Evolutionary conservation across 1,284 basidiomycete species (phyloP).

Genomic region (Leccinum pachyderme): DNA sequence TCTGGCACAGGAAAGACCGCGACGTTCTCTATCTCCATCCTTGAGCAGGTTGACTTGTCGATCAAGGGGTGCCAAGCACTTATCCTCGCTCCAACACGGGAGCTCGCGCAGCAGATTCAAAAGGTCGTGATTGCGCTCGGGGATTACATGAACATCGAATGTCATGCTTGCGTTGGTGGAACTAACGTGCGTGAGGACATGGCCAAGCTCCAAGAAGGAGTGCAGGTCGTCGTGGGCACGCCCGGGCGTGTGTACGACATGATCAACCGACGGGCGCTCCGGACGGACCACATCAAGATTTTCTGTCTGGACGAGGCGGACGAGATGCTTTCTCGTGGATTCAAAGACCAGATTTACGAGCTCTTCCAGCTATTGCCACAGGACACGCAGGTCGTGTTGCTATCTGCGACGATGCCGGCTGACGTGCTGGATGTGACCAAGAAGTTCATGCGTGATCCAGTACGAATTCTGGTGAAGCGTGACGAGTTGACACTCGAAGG

Average conservation of each 20-base stretch:
- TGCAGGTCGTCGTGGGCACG: slow-evolving; percentile 96
- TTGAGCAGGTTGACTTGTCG: slow-evolving; percentile 92
- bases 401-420: slow-evolving; percentile 94
- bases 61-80: slow-evolving; percentile 95
- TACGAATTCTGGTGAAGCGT: slow-evolving; percentile 98
- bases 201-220: slow-evolving; percentile 95
- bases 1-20: slow-evolving; percentile 99
- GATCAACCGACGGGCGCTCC: slow-evolving; percentile 91
- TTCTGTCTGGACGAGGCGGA: slow-evolving; percentile 97
- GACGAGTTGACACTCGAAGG: slow-evolving; percentile 99
- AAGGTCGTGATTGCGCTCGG: slow-evolving; percentile 94
- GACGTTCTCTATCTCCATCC: slow-evolving; percentile 91
- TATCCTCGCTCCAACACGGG: slow-evolving; percentile 91
- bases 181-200: slow-evolving; percentile 98
- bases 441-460: slow-evolving; percentile 99
- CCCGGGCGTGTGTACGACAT: slow-evolving; percentile 99
- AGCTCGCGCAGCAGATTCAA: slow-evolving; percentile 96
- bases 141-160: slow-evolving; percentile 99
- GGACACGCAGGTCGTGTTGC: slow-evolving; percentile 94
- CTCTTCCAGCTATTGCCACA: slow-evolving; percentile 99
- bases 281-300: slow-evolving; percentile 99
- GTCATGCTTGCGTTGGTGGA: slow-evolving; percentile 98
- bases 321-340: slow-evolving; percentile 95
- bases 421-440: slow-evolving; percentile 99
- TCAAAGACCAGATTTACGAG: slow-evolving; percentile 99